These are phyloP conservation scores for Umbelopsis ramanniana DNA, from an alignment of 192 early-diverging fungal genomes.

Conservation along the genomic window DNA sequence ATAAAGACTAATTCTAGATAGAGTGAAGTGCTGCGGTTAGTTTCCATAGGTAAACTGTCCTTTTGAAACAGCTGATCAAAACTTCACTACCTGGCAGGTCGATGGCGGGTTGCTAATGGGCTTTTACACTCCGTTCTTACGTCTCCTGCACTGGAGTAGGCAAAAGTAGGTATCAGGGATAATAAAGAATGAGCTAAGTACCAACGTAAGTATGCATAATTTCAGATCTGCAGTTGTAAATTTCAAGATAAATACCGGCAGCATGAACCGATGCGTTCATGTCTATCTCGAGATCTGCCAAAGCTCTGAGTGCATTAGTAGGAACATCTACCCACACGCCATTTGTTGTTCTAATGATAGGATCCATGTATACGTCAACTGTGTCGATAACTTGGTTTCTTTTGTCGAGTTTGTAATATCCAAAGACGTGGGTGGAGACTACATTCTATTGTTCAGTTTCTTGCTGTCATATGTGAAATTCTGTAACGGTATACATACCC, in stretches of 20 bases:
- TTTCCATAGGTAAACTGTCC: neutral
- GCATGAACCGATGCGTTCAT: slow-evolving; percentile 53
- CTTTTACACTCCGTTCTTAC: slow-evolving; percentile 59
- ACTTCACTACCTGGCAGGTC: slow-evolving; percentile 44
- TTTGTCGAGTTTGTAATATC: slow-evolving; percentile 58
- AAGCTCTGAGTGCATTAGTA: slow-evolving; percentile 14
- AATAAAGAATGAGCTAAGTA: slow-evolving; percentile 49
- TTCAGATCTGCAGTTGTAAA: neutral
- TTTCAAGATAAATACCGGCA: slow-evolving; percentile 32
- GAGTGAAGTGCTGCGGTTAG: neutral
- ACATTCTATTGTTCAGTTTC: neutral
- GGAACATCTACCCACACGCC: slow-evolving; percentile 58
- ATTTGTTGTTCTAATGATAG: slow-evolving; percentile 35
- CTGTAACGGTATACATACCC: slow-evolving; percentile 21
- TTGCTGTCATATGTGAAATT: neutral
- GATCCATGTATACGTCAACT: slow-evolving; percentile 55
- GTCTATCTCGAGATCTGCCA: slow-evolving; percentile 42
- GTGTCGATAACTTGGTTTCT: slow-evolving; percentile 51
- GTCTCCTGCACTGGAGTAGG: slow-evolving; percentile 33
- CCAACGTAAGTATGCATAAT: neutral
- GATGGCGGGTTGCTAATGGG: slow-evolving; percentile 45
- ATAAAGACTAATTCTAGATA: slow-evolving; percentile 50
- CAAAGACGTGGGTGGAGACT: slow-evolving; percentile 61
- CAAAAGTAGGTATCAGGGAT: slow-evolving; percentile 40
- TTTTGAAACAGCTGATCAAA: neutral